Conservation (phyloP, 2,329 filamentous ascomycete genomes). For the Fusarium cyanostomum region DNA sequence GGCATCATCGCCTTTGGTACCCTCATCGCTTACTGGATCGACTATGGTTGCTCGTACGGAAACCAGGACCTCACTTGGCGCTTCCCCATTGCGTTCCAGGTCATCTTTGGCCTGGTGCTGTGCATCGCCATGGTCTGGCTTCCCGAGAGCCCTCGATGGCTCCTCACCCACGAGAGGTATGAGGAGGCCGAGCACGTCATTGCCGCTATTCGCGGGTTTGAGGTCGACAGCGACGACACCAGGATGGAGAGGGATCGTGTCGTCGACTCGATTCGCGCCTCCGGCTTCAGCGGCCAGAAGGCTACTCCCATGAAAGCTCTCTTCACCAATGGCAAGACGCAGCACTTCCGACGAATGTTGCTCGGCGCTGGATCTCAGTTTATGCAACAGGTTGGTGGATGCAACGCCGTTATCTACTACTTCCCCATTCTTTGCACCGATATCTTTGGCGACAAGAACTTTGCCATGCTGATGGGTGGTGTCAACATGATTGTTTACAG, state of each 20-base stretch:
- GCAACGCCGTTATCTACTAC: slow-evolving; percentile 70
- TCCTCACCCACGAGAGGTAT: slow-evolving; percentile 58
- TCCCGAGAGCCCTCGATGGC: slow-evolving; percentile 58
- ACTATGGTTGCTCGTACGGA: slow-evolving; percentile 55
- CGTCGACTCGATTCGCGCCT: slow-evolving; percentile 59
- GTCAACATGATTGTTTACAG: slow-evolving; percentile 66
- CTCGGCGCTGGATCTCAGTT: slow-evolving; percentile 68
- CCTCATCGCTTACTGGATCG: slow-evolving; percentile 57
- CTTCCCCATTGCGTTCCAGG: slow-evolving; percentile 60
- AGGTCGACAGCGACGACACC: slow-evolving; percentile 65
- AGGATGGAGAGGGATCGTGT: slow-evolving; percentile 66
- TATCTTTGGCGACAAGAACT: slow-evolving; percentile 49
- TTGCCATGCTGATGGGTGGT: slow-evolving; percentile 61
- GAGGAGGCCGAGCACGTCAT: slow-evolving; percentile 50
- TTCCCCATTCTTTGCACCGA: slow-evolving; percentile 64
- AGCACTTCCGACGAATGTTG: slow-evolving; percentile 72
- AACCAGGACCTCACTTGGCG: slow-evolving; percentile 60
- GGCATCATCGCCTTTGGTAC: slow-evolving; percentile 54
- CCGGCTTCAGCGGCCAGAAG: slow-evolving; percentile 56
- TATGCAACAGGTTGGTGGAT: slow-evolving; percentile 70
- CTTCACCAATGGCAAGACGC: slow-evolving; percentile 69
- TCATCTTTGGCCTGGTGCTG: slow-evolving; percentile 54
- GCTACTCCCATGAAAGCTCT: slow-evolving; percentile 62
- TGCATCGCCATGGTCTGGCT: slow-evolving; percentile 55
- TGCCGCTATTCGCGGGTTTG: slow-evolving; percentile 46